Evolutionary conservation across 2,329 filamentous ascomycete species (phyloP), one percentile per base, ranked within the genome.

Genomic region (Aspergillus pseudoglaucus): DNA sequence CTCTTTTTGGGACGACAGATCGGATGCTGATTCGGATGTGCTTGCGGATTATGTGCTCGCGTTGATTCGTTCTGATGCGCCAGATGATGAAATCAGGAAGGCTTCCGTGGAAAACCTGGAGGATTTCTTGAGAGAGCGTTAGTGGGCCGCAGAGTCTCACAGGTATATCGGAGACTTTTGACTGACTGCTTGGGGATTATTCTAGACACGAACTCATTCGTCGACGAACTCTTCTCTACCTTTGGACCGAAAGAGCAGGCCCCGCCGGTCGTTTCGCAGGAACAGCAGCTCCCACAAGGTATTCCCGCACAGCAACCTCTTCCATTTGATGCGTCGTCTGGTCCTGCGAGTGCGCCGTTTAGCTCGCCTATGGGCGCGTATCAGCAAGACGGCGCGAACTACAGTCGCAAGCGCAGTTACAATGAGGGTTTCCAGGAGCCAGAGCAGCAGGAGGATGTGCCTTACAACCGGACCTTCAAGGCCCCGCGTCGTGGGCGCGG

Each of bases 21-120:
- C 77, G n/a, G 80, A 83, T 60, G 80, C 79, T 25, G 80, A 83
- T 59, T 74, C 75, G 10, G 79, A 80, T 54, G 77, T 83, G 2
- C 75, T 83, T 17, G 79, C 78, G 25, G 80, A 83, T 55, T 83
- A 83, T 57, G 78, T 83, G 6, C 68, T 82, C 42, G 80, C 79
- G 18, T 71, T 83, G 25, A 72, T 83, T 39, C 74, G 74, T 39
- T 75, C 74, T 14, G 78, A 81, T 53, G 78, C 78, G 37, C 68
- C 75, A 3, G 75, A 79, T 49, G 72, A 74, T n/a, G 68, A 75
- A 47, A 74, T 81, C 44, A 71, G 71, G 56, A 65, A 72, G 49
- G 77, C 70, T 44, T 79, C 77, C 32, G 63, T 79, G 47, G 76
- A 80, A 49, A 76, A 78, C 49, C 64, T 83, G 33, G 70, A 76